Conservation (phyloP, 768 basidiomycete species). For the Mycena albidolilacea region DNA sequence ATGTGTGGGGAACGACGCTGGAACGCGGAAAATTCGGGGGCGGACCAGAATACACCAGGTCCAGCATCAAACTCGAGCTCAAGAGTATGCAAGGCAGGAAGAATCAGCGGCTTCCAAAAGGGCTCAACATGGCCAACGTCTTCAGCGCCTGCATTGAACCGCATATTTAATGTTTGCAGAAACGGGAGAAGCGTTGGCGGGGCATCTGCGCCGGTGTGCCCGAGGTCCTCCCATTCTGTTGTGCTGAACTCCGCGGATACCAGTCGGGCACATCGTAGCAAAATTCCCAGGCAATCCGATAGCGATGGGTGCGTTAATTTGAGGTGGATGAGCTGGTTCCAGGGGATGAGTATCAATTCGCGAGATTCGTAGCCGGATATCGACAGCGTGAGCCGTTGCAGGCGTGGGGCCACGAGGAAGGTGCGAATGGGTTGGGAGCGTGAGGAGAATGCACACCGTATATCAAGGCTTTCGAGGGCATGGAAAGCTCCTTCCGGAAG, state of each 20-base stretch:
- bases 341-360: background rate
- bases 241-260: conserved; percentile 3
- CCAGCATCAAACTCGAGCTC: too few relatives aligned
- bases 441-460: background rate
- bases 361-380: background rate
- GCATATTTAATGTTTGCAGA: too few relatives aligned
- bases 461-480: conserved; percentile 13
- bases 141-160: too few relatives aligned
- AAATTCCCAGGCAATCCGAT: background rate
- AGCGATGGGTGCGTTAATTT: background rate
- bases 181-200: too few relatives aligned
- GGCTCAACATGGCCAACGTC: too few relatives aligned
- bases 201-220: background rate
- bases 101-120: too few relatives aligned
- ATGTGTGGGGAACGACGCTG: too few relatives aligned
- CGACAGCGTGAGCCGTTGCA: background rate
- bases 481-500: conserved; percentile 8
- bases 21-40: too few relatives aligned
- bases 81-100: too few relatives aligned
- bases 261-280: background rate
- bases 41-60: too few relatives aligned
- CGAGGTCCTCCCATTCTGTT: background rate
- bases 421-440: background rate
- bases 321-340: conserved; percentile 5
- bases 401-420: conserved; percentile 13